These are phyloP conservation scores for Tylopilus cervinicoccineus DNA, from an alignment of 768 basidiomycete genomes.

Conservation along the genomic window DNA sequence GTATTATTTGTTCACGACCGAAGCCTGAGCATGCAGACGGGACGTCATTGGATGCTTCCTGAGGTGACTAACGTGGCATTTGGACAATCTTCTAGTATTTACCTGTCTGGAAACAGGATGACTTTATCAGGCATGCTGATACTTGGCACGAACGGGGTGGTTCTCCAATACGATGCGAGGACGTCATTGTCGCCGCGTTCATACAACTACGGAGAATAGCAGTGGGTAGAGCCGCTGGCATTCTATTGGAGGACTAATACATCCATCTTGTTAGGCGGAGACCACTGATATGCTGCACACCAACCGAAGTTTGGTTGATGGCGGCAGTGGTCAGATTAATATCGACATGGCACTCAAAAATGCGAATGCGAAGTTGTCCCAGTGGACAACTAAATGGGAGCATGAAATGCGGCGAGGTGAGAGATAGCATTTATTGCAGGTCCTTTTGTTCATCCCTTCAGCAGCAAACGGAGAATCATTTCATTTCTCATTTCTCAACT, in stretches of 20 bases:
- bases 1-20: conserved; percentile 86
- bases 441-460: conserved; percentile 6
- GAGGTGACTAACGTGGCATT: conserved; percentile 40
- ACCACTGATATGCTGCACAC: conserved; percentile 70
- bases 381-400: conserved; percentile 73
- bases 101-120: conserved; percentile 41
- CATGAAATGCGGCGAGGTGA: conserved; percentile 68
- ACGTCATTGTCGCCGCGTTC: conserved; percentile 76
- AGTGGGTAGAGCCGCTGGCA: conserved; percentile 39
- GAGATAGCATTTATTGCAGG: conserved; percentile 5
- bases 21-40: conserved; percentile 82
- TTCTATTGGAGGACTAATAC: background rate
- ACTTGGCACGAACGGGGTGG: conserved; percentile 69
- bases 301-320: conserved; percentile 41
- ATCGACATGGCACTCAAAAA: conserved; percentile 68
- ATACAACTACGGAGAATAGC: conserved; percentile 75
- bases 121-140: conserved; percentile 63
- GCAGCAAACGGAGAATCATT: conserved; percentile 70
- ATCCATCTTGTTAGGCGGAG: conserved; percentile 56
- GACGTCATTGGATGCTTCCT: conserved; percentile 84
- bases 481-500: conserved; percentile 68
- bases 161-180: conserved; percentile 59
- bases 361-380: conserved; percentile 67
- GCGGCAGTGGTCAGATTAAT: conserved; percentile 59
- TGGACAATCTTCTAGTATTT: conserved; percentile 7